A percentile compares a stretch with the other conserved stretches of the same genome.
Evolutionary conservation across 441 rosid genomes (phyloP).

Genomic region (Eruca vesicaria): DNA sequence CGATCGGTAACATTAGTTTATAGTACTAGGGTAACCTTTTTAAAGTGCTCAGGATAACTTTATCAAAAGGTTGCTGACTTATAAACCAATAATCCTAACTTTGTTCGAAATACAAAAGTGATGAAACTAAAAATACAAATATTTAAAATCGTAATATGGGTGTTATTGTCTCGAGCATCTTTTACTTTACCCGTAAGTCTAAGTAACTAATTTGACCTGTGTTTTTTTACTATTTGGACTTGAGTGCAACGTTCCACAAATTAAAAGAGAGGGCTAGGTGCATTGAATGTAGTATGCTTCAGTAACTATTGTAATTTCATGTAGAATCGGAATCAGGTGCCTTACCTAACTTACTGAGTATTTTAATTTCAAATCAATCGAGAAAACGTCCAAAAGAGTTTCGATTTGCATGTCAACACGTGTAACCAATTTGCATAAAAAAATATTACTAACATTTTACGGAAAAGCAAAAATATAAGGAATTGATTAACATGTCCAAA

Average conservation of each 20-base stretch:
- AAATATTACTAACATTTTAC: not conserved
- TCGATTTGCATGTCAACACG: conserved; percentile 26
- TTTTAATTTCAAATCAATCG: conserved; percentile 24
- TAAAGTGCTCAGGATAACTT: conserved; percentile 2
- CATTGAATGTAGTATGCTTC: conserved; percentile 27
- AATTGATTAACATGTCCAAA: not conserved
- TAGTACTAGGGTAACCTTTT: conserved; percentile 15
- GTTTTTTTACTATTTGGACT: not conserved
- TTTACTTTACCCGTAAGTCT: conserved; percentile 25
- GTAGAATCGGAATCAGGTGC: conserved; percentile 37
- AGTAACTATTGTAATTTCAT: conserved; percentile 9
- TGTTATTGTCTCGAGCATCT: conserved; percentile 28
- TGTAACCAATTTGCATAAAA: conserved; percentile 10
- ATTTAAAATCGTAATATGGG: not conserved
- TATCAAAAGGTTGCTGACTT: conserved; percentile 9
- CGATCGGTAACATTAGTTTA: not conserved
- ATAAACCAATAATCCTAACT: conserved; percentile 13
- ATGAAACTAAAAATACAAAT: not conserved
- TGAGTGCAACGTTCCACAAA: not conserved
- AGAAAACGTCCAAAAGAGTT: conserved; percentile 13
- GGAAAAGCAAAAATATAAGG: not conserved
- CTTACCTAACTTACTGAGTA: conserved; percentile 15
- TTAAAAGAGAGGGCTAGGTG: conserved; percentile 14
- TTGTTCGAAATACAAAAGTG: not conserved
- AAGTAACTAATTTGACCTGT: not conserved